Conservation (phyloP, 257 asterid species). For the Lantana camara region DNA sequence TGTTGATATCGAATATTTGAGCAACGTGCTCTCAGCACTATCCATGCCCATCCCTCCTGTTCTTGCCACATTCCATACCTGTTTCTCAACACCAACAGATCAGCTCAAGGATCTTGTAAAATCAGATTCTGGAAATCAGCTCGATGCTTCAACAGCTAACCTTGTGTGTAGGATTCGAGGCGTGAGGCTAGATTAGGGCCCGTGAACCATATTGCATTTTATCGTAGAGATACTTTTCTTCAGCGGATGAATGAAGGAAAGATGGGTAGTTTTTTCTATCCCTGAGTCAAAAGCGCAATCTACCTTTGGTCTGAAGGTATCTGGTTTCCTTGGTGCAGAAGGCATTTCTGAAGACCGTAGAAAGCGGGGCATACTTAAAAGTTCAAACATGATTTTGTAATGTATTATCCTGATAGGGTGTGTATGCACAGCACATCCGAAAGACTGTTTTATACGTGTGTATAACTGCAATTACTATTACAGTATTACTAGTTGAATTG, state of each 20-base stretch:
- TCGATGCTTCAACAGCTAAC: constrained; percentile 84
- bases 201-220: background rate
- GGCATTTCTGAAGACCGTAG: constrained; percentile 1
- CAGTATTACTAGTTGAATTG: too few species aligned
- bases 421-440: background rate
- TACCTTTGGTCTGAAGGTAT: background rate
- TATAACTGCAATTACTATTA: too few species aligned
- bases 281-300: background rate
- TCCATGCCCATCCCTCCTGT: constrained; percentile 85
- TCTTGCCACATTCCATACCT: constrained; percentile 81
- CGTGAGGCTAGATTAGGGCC: constrained; percentile 52
- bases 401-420: background rate
- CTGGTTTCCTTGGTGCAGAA: background rate
- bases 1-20: constrained; percentile 89
- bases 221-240: background rate
- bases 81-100: constrained; percentile 76
- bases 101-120: constrained; percentile 80
- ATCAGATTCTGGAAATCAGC: constrained; percentile 69
- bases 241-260: background rate
- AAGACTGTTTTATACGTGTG: background rate
- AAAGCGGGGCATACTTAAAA: background rate
- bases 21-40: constrained; percentile 91
- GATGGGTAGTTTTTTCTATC: background rate
- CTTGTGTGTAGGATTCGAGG: constrained; percentile 94
- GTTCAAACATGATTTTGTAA: constrained; percentile 6